Evolutionary conservation across 2,329 filamentous ascomycete species (phyloP), one percentile per base, ranked within the genome.

Genomic region (Neofusicoccum parvum): DNA sequence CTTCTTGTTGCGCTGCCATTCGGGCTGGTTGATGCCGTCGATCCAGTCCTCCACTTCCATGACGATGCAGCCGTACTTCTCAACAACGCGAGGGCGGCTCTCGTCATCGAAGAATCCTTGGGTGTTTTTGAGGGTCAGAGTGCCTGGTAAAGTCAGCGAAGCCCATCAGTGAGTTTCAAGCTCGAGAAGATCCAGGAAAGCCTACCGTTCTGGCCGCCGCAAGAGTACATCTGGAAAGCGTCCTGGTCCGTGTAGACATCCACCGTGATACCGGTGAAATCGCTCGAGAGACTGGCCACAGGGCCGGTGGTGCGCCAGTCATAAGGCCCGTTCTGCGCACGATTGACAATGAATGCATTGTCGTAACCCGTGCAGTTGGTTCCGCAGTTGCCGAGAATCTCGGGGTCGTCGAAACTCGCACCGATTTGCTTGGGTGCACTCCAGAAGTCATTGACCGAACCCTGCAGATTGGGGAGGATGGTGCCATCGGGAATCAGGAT

Each of bases 31-130:
- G 80, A 98, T 95, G 32, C 85, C 93, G 75, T 96, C 94, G 73
- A 97, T 96, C 87, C 88, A 97, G 76, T 95, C 93, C 83, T 97
- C 87, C 12, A 95, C 92, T 81, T 97, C 94, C 78, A 97, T 86
- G 56, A 97, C 94, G 32, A 97, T 74, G 78, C 94, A 97, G 37
- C 92, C 93, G 74, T 93, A 92, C 81, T 94, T 76, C 65, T 87
- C 84, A 32, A 92, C 89, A 7, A 85, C 86, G 43, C 88, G 82
- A 3, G 87, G 85, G 70, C 88, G 86, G 37, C 80, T 78, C 1
- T 78, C 68, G 67, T 85, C 71, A 67, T 86, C 82, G 67, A 81
- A 78, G 3, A 90, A 79, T 15, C 90, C 90, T 76, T 93, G 91
- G 0, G 87, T 90, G 67, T 81, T 80, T 82, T 93, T 93, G 68